Evolutionary conservation across 2,329 filamentous ascomycete genomes (phyloP), one percentile per base, ranked within the genome.

Genomic region (Xylaria sp.): DNA sequence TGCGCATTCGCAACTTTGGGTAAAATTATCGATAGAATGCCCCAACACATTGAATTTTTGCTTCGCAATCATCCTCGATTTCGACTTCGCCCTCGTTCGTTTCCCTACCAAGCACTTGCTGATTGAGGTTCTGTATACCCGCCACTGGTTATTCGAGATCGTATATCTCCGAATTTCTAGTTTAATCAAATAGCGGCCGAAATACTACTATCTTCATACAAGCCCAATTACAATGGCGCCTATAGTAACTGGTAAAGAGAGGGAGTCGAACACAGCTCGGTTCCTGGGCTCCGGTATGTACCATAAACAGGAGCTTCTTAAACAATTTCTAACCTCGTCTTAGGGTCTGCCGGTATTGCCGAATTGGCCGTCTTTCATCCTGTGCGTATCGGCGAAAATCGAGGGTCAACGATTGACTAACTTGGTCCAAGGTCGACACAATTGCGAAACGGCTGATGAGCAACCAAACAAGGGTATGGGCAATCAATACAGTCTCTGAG

Each of bases 381-480:
- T 61, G 89, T 87, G 81, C 69, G 79, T 77, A 56, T 61, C 67
- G 61, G 56, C 61, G 53, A 62, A 58, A 38, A 45, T 29, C 56
- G 57, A 68, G 59, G 49, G 44, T 57, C 62, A 65, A 66, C 63
- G 65, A 22, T 61, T 63, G 47, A 74, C 77, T 73, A 64, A 76
- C 63, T 50, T 36, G 33, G 63, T 51, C 50, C 69, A 77, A 95
- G 92, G 93, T 99, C 80, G 96, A 99, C 83, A 99, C 96, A 57
- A 97, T 96, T 76, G 95, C 96, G 71, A 99, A 99, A 87, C 93
- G 96, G 74, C 89, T 99, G 82, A 99, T 99, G 96, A 97, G 94
- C 89, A 97, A 99, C 82, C 91, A 97, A 80, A 89, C 89, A 78
- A 92, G 85, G 83, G 87, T 92, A 79, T 73, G 81, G n/a, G 13